Evolutionary conservation across 2,329 filamentous ascomycete species (phyloP), one percentile per base, ranked within the genome.

Genomic region (Penicillium sp.): DNA sequence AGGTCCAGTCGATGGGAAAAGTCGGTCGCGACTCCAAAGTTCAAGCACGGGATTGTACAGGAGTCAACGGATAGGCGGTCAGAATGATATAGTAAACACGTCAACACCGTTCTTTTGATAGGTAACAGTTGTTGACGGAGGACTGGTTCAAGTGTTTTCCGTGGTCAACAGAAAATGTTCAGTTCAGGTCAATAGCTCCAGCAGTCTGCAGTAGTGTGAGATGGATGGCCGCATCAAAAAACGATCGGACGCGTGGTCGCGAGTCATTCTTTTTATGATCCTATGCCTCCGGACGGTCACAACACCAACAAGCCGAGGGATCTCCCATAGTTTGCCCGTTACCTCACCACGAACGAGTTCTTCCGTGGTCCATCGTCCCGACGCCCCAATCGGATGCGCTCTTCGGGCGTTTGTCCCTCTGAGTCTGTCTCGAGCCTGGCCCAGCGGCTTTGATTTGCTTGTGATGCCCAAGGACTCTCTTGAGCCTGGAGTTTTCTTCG

Each of bases 71-170:
- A 16, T 24, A 35, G 18, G 18, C 33, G 46, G 19, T 50, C 49
- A 27, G 13, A 35, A 35, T 39, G 35, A 13, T 18, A 37, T 14
- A 33, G 50, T n/a, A 9, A 31, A 35, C 39, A 33, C 50, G 50
- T 53, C 50, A 27, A 41, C 50, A 53, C 50, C 39, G 36, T 33
- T 53, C 19, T n/a, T 43, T 51, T 39, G 49, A 51, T 9, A 16
- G 46, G n/a, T 51, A 6, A 35, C n/a, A 2, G 31, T 31, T 0
- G 31, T 31, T 3, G 31, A 31, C 31, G 31, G 31, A 10, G 6
- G 31, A 31, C 10, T 31, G 7, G 9, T 31, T 31, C 7, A 31
- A 31, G 31, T 31, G 31, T 9, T 31, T 31, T 31, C 31, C 31
- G 31, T 31, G 6, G 9, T 31, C 31, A 31, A 31, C 31, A 9